These are phyloP conservation scores for Cyclocybe aegerita DNA, from an alignment of 768 basidiomycete genomes.

Conservation along the genomic window DNA sequence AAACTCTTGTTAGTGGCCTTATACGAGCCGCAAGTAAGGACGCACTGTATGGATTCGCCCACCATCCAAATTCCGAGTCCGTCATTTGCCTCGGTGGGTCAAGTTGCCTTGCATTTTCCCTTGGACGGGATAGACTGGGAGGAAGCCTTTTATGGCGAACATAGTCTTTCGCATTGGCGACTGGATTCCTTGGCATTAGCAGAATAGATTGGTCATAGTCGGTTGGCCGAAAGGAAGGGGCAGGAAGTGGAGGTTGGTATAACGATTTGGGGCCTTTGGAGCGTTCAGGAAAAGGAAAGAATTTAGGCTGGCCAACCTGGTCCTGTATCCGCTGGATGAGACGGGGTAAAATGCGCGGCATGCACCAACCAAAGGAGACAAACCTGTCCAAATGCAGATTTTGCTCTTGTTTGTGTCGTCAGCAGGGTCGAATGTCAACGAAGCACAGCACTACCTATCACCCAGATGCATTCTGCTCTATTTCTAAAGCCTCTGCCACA, in stretches of 20 bases:
- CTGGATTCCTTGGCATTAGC: constrained; percentile 49
- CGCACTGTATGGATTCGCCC: constrained; percentile 77
- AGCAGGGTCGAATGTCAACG: not conserved
- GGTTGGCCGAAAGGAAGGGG: constrained; percentile 45
- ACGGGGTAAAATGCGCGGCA: constrained; percentile 75
- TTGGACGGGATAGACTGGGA: constrained; percentile 40
- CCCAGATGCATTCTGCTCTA: not conserved
- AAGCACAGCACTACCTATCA: not conserved
- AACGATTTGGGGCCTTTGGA: constrained; percentile 26
- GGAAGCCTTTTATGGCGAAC: constrained; percentile 56
- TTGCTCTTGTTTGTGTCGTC: not conserved
- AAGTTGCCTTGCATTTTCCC: constrained; percentile 15
- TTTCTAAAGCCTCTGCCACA: constrained; percentile 1
- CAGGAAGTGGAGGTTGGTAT: constrained; percentile 30
- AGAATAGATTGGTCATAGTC: constrained; percentile 58
- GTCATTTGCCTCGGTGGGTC: constrained; percentile 60
- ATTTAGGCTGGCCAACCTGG: constrained; percentile 18
- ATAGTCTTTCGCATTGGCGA: constrained; percentile 50
- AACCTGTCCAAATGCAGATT: not conserved
- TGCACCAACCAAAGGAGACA: constrained; percentile 19
- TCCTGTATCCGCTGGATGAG: constrained; percentile 44
- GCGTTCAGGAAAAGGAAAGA: constrained; percentile 23
- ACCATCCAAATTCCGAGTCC: constrained; percentile 60
- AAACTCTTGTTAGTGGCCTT: not conserved
- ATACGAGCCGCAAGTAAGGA: constrained; percentile 6